A percentile compares a stretch with the other conserved stretches of the same genome.
phyloP scores from a whole-genome alignment of 2,329 filamentous ascomycete species.

The Pseudopyricularia cyperi region DNA sequence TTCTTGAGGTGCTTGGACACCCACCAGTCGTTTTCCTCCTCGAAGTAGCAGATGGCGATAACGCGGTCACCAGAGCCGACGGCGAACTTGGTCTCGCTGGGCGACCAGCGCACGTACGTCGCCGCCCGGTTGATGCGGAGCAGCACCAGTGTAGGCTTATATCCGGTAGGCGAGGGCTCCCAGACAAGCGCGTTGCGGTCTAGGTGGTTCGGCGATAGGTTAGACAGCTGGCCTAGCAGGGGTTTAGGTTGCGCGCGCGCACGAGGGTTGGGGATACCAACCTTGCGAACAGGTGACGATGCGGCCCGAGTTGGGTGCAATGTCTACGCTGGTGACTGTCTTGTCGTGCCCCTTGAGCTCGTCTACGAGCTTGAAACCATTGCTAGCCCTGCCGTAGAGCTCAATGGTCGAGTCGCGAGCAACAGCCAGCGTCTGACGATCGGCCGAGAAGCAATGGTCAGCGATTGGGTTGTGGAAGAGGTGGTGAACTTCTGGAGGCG shows the following conservation, averaged over 20 bases:
- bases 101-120: constrained; percentile 94
- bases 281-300: constrained; percentile 98
- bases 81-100: constrained; percentile 92
- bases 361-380: constrained; percentile 71
- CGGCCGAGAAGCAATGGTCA: constrained; percentile 95
- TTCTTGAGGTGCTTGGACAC: constrained; percentile 99
- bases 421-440: constrained; percentile 78
- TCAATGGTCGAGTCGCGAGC: constrained; percentile 83
- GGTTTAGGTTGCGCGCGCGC: neutral
- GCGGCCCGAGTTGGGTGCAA: constrained; percentile 77
- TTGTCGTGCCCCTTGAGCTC: constrained; percentile 96
- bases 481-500: constrained; percentile 81
- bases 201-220: constrained; percentile 20
- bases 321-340: constrained; percentile 89
- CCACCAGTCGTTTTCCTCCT: constrained; percentile 99
- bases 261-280: constrained; percentile 21
- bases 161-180: constrained; percentile 84
- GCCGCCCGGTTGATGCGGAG: constrained; percentile 94
- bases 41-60: constrained; percentile 96
- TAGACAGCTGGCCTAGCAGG: too few species aligned
- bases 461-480: constrained; percentile 94
- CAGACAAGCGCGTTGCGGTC: constrained; percentile 97
- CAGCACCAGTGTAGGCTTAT: constrained; percentile 93
- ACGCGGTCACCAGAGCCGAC: constrained; percentile 92
- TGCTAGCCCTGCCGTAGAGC: constrained; percentile 65